These are phyloP conservation scores for Clarireedia paspali DNA, from an alignment of 2,329 filamentous ascomycete species.

Conservation along the genomic window DNA sequence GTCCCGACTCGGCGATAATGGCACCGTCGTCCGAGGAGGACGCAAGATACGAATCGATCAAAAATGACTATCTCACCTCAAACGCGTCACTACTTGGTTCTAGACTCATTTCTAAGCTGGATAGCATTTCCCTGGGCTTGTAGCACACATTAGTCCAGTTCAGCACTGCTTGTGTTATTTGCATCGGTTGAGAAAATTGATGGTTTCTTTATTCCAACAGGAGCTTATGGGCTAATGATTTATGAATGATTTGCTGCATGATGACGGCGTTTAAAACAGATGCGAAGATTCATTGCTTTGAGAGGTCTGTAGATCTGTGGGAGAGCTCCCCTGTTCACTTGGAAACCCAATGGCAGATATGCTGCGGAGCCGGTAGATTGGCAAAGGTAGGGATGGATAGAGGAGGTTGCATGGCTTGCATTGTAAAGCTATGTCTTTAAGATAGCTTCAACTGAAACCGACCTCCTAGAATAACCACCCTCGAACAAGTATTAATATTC, in stretches of 20 bases:
- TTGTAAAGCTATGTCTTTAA: constrained; percentile 3
- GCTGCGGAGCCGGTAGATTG: not conserved
- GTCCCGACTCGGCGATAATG: constrained; percentile 51
- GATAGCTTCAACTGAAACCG: not conserved
- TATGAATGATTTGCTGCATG: not conserved
- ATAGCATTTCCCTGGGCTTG: not conserved
- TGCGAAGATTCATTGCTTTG: not conserved
- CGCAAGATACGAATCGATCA: constrained; percentile 26
- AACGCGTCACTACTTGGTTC: not conserved
- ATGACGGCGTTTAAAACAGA: not conserved
- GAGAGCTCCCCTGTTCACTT: not conserved
- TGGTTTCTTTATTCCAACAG: not conserved
- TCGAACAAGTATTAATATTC: not conserved
- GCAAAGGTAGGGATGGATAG: not conserved
- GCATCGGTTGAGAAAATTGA: not conserved
- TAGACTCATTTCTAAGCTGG: not conserved
- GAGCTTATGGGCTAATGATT: not conserved
- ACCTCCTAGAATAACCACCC: constrained; percentile 6
- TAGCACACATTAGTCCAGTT: no score
- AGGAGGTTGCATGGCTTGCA: constrained; percentile 6
- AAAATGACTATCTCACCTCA: constrained; percentile 4
- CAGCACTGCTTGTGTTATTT: not conserved
- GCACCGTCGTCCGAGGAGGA: constrained; percentile 27
- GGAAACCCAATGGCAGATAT: constrained; percentile 5
- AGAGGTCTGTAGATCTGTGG: not conserved